Evolutionary conservation across 192 early-diverging fungal genomes (phyloP).

Genomic region (Backusella australiensis): DNA sequence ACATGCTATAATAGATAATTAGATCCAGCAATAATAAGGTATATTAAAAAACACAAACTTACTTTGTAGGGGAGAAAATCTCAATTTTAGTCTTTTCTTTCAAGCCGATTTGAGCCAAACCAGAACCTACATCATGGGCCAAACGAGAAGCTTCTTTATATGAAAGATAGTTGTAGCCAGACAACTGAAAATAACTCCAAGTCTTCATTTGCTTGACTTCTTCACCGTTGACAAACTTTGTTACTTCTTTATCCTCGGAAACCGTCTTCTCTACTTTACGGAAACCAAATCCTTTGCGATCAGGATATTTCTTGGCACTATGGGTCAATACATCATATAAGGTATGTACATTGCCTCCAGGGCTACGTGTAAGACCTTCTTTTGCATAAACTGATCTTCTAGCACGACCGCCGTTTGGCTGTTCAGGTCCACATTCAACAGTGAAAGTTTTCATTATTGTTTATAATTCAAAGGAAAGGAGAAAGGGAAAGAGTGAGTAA

Average conservation of each 20-base stretch:
- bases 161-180: conserved; percentile 79
- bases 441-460: conserved; percentile 26
- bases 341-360: conserved; percentile 54
- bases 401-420: conserved; percentile 31
- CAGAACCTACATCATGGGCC: conserved; percentile 61
- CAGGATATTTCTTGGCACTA: conserved; percentile 50
- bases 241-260: conserved; percentile 75
- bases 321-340: conserved; percentile 71
- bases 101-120: conserved; percentile 67
- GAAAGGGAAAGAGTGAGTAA: not conserved
- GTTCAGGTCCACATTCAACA: conserved; percentile 27
- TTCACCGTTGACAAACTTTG: conserved; percentile 55
- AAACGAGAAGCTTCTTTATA: conserved; percentile 65
- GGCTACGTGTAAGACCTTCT: conserved; percentile 42
- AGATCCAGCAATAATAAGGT: not conserved
- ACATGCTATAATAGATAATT: conserved; percentile 34
- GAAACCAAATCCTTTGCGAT: conserved; percentile 67
- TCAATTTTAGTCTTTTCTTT: conserved; percentile 46
- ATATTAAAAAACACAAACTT: conserved; percentile 11
- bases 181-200: conserved; percentile 82
- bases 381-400: conserved; percentile 46
- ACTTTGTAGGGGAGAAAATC: conserved; percentile 74
- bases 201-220: conserved; percentile 69
- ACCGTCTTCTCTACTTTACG: conserved; percentile 62
- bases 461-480: conserved; percentile 8